Evolutionary conservation across 2,329 filamentous ascomycete genomes (phyloP).

Genomic region (Xylaria hypoxylon): DNA sequence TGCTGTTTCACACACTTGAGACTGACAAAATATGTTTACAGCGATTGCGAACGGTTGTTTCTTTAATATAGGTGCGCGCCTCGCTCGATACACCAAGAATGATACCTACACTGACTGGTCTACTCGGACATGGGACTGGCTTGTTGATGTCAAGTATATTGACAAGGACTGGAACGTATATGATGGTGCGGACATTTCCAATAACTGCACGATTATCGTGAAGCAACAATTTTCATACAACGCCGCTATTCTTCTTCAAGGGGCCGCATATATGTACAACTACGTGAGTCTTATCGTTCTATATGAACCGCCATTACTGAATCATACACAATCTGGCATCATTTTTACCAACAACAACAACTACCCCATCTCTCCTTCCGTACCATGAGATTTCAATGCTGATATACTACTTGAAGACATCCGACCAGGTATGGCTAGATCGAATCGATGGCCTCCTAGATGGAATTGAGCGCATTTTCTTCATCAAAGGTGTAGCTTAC

Average conservation of each 20-base stretch:
- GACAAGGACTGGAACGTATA: conserved; percentile 58
- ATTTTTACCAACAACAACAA: neutral
- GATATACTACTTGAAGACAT: conserved; percentile 39
- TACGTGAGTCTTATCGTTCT: conserved; percentile 50
- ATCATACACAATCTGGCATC: neutral
- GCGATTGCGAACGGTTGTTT: conserved; percentile 62
- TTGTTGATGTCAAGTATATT: conserved; percentile 58
- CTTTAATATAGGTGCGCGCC: conserved; percentile 64
- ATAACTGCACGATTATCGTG: conserved; percentile 59
- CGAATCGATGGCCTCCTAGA: conserved; percentile 62
- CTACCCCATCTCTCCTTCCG: neutral
- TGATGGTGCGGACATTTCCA: conserved; percentile 60
- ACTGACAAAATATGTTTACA: conserved; percentile 32
- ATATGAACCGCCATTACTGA: neutral
- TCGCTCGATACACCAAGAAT: conserved; percentile 74
- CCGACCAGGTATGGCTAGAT: conserved; percentile 57
- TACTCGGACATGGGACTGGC: conserved; percentile 68
- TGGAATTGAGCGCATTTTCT: conserved; percentile 61
- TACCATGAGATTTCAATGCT: neutral
- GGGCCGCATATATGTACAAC: conserved; percentile 56
- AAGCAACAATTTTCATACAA: conserved; percentile 65
- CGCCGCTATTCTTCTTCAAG: conserved; percentile 60
- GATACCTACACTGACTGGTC: conserved; percentile 72
- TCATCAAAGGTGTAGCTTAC: conserved; percentile 60
- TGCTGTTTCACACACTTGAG: neutral